Evolutionary conservation across 192 early-diverging fungal genomes (phyloP), one percentile per base, ranked within the genome.

Genomic region (Physocladia obscura): DNA sequence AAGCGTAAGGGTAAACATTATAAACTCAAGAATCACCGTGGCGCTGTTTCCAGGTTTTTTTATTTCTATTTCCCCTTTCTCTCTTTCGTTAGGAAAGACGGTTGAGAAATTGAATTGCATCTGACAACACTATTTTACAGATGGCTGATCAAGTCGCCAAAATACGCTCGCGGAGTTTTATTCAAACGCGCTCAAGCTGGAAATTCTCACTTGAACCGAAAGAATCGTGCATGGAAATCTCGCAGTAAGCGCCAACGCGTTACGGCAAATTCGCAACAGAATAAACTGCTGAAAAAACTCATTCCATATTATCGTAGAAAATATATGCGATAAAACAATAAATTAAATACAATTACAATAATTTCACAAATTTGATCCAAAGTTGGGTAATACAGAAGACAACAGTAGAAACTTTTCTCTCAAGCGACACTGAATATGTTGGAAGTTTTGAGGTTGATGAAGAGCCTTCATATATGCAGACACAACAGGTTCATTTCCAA

Each of bases 111-210:
- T n/a, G n/a, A n/a, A n/a, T n/a, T n/a, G n/a, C n/a, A n/a, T n/a
- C n/a, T n/a, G n/a, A n/a, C n/a, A n/a, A 44, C 40, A 44, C 40
- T 44, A 62, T 31, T 30, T 56, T 31, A 38, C 59, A 80, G 82
- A 64, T 84, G 82, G 82, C 69, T 84, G 58, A 69, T 84, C 26
- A 51, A 68, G 56, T 68, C 65, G 15, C 65, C 65, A 8, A 5
- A n/a, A 1, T 37, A 26, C 34, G 22, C 51, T 35, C 71, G 78
- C 0, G 69, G 67, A 21, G 74, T 74, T 11, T 40, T 52, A 11
- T 84, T 84, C 57, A 81, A 84, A 62, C 77, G 82, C 15, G 65
- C 58, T 2, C 77, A 84, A 59, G 77, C 76, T 8, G 82, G 79
- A 19, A 62, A 52, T n/a, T 39, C 62, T 17, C 78, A 80, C 59